phyloP scores from a whole-genome alignment of 2,329 filamentous ascomycete species.

The Colletotrichum echinochloae region DNA sequence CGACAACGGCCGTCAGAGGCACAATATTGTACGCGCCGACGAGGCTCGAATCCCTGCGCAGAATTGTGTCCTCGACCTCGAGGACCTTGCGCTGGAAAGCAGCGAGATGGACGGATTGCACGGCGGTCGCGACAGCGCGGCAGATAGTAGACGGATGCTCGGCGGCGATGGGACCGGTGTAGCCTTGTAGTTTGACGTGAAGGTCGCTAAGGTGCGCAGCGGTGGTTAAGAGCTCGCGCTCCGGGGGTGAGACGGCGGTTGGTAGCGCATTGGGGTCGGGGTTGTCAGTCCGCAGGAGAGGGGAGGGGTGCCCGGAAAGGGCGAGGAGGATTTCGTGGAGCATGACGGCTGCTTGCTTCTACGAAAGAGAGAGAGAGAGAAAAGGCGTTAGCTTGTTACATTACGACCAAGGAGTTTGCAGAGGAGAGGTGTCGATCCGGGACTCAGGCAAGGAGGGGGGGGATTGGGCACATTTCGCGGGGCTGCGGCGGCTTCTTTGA shows the following conservation, averaged over 20 bases:
- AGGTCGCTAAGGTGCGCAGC: constrained; percentile 82
- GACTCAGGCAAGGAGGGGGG: constrained; percentile 34
- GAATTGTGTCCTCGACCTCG: constrained; percentile 82
- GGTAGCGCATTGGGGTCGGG: constrained; percentile 60
- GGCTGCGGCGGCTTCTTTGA: constrained; percentile 47
- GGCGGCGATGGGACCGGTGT: constrained; percentile 74
- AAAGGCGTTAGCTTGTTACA: constrained; percentile 18
- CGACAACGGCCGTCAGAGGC: constrained; percentile 85
- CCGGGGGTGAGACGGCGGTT: constrained; percentile 75
- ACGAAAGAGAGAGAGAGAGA: neutral
- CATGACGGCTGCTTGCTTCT: constrained; percentile 65
- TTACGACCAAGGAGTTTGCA: neutral
- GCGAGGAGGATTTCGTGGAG: constrained; percentile 98
- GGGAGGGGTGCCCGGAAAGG: constrained; percentile 92
- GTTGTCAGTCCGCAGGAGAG: constrained; percentile 75
- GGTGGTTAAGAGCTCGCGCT: constrained; percentile 82
- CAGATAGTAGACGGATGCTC: constrained; percentile 85
- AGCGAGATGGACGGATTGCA: constrained; percentile 79
- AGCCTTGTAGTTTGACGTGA: constrained; percentile 77
- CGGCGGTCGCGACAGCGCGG: constrained; percentile 84
- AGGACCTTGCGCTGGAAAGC: constrained; percentile 87
- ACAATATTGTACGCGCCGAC: constrained; percentile 96
- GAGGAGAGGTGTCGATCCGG: constrained; percentile 15
- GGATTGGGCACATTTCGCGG: constrained; percentile 26
- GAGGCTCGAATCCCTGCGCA: constrained; percentile 79